Base-by-base conservation (phyloP, 371 early-diverging fungal genomes). In the Catenaria anguillulae region DNA sequence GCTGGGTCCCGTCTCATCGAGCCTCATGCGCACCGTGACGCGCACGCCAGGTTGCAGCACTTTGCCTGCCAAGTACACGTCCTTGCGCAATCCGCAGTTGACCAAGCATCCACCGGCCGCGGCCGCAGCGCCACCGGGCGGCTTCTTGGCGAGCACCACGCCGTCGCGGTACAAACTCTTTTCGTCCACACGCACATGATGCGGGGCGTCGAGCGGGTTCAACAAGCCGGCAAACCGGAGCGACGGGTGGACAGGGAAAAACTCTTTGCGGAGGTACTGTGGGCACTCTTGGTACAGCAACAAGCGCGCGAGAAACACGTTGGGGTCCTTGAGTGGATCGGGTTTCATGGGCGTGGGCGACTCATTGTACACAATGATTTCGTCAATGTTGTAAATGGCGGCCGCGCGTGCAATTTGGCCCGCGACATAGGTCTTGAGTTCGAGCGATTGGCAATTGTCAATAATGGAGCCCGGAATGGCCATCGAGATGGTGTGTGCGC, bases 401-500 rank as follows among this genome's bases (percentile, higher is more conserved):
- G 81, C 69, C 0, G 78, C 75, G 62, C 88, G 73, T 23, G 81
- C 86, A 55, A 87, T 77, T 80, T 82, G 84, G 42, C 88, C 86
- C 8, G 82, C 88, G 21, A 84, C 69, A 64, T 84, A 81, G 0
- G 86, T 88, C 67, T 82, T 79, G 62, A 88, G 65, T 65, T 88
- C 86, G 34, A 79, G 68, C 1, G 82, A 80, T 46, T 84, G 79
- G 31, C 84, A 81, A 62, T 75, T 77, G 31, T 83, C 83, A n/a
- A 87, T 69, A 23, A 86, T 80, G 29, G 82, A 81, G 19, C 83
- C 79, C 2, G 88, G 85, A 52, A 87, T 68, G 10, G 88, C 88
- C 21, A 87, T 64, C 40, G 81, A 81, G 36, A 84, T 79, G 2
- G 87, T 85, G 65, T 81, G 81, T 35, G 65, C 66, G 35, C 81